These are phyloP conservation scores for Talaromyces verruculosus DNA, from an alignment of 2,329 filamentous ascomycete species.

Conservation along the genomic window DNA sequence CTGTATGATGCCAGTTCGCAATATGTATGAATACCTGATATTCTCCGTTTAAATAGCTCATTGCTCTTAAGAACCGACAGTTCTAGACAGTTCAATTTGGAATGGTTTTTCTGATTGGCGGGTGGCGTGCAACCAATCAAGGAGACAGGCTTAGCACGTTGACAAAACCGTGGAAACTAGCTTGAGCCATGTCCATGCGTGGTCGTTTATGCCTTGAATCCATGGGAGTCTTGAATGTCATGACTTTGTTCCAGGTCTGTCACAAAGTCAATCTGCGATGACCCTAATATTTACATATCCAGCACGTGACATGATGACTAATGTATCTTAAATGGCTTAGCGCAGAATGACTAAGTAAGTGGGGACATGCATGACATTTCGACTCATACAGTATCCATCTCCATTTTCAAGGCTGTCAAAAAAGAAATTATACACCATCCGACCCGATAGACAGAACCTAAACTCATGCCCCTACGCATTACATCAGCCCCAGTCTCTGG, in stretches of 20 bases:
- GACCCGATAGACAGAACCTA: neutral
- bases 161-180: neutral
- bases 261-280: neutral
- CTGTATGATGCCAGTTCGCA: neutral
- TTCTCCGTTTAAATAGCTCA: slow-evolving; percentile 10
- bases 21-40: slow-evolving; percentile 16
- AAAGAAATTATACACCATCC: neutral
- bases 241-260: neutral
- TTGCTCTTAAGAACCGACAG: neutral
- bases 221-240: neutral
- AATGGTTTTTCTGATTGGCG: slow-evolving; percentile 6
- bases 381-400: neutral
- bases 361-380: neutral
- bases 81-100: neutral
- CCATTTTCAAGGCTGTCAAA: neutral
- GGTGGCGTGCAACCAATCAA: slow-evolving; percentile 13
- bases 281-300: neutral
- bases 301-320: neutral
- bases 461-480: slow-evolving; percentile 48
- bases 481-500: slow-evolving; percentile 50
- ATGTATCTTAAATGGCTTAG: neutral
- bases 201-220: neutral
- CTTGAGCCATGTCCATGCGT: neutral
- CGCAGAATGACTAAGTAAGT: neutral
- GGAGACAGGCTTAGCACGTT: neutral